A percentile compares a stretch with the other conserved stretches of the same genome.
phyloP scores from a whole-genome alignment of 2,329 filamentous ascomycete species.

The Neopestalotiopsis rosae region DNA sequence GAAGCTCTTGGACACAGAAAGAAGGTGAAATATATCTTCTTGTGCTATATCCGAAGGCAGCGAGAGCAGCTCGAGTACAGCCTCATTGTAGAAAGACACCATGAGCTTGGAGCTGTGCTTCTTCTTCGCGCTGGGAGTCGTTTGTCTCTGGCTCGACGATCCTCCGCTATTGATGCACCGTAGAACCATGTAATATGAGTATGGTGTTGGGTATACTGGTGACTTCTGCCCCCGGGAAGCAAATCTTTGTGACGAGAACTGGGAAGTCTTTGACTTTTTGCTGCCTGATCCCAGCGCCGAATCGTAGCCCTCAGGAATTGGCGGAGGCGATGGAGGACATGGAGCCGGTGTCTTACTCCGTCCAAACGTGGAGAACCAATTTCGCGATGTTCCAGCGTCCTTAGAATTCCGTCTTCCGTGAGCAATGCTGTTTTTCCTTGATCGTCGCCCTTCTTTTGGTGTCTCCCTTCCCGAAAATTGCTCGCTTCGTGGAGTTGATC shows the following conservation, averaged over 20 bases:
- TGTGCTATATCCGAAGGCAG: slow-evolving; percentile 46
- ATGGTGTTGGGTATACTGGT: slow-evolving; percentile 30
- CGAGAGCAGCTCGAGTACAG: slow-evolving; percentile 53
- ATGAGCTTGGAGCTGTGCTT: slow-evolving; percentile 25
- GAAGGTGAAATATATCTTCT: slow-evolving; percentile 60
- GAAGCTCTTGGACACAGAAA: slow-evolving; percentile 51
- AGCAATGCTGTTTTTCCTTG: slow-evolving; percentile 17
- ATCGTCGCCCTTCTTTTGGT: slow-evolving; percentile 10
- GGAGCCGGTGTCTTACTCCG: slow-evolving; percentile 4
- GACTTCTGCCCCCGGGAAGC: slow-evolving; percentile 15
- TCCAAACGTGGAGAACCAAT: slow-evolving; percentile 18
- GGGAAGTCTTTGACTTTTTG: slow-evolving; percentile 18
- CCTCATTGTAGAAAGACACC: slow-evolving; percentile 52
- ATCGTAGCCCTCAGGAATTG: slow-evolving; percentile 12
- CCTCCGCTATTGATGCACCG: slow-evolving; percentile 22
- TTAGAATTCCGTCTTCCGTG: slow-evolving; percentile 19
- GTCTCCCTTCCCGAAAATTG: slow-evolving; percentile 16
- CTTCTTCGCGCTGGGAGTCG: slow-evolving; percentile 27
- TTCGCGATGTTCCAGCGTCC: slow-evolving; percentile 17
- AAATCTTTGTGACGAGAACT: slow-evolving; percentile 22
- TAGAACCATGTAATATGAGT: slow-evolving; percentile 37
- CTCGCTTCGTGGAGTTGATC: slow-evolving; percentile 23
- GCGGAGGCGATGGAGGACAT: slow-evolving; percentile 20
- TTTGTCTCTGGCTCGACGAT: neutral
- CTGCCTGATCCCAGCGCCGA: neutral